Conservation (phyloP, 441 rosid species). For the Theobroma grandiflorum region DNA sequence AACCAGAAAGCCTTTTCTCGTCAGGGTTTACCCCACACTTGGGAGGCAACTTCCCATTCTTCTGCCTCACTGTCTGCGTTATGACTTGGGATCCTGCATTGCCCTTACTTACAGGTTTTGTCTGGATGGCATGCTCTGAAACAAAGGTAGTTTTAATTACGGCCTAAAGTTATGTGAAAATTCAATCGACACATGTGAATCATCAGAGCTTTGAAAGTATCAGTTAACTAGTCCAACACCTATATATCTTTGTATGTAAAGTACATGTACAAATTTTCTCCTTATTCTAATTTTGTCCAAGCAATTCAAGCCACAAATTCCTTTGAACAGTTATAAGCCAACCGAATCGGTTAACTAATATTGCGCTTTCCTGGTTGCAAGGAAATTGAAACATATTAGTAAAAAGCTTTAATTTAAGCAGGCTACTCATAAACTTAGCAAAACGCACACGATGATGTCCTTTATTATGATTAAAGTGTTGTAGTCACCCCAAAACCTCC, state of each 20-base stretch:
- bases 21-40: background rate
- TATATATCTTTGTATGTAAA: no score
- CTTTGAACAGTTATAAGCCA: no score
- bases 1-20: background rate
- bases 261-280: no score
- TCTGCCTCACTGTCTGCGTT: background rate
- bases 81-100: background rate
- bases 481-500: background rate
- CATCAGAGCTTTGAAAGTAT: no score
- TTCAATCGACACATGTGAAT: background rate
- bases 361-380: background rate
- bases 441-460: slow-evolving; percentile 5
- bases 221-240: no score
- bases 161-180: background rate
- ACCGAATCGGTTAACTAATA: no score
- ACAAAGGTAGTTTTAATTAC: background rate
- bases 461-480: background rate
- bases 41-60: background rate
- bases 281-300: no score
- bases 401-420: background rate
- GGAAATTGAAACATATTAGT: background rate
- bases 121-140: background rate
- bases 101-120: background rate
- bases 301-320: no score
- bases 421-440: background rate